Conservation (phyloP, 2,329 filamentous ascomycete species). For the Harringtonia lauricola region DNA sequence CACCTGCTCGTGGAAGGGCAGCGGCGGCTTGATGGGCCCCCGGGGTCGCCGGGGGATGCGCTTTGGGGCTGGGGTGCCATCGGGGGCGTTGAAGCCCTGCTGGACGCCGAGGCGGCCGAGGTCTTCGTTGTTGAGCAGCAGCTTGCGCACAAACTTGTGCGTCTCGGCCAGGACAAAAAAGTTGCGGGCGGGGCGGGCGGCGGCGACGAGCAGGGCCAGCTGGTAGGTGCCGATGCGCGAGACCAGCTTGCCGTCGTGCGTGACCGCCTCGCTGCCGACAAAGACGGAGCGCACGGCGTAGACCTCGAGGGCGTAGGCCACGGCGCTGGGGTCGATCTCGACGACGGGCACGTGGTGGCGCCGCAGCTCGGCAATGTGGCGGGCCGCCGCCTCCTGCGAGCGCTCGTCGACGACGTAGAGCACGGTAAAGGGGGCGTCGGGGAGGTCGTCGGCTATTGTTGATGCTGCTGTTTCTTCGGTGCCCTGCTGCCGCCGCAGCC, state of each 20-base stretch:
- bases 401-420: slow-evolving; percentile 62
- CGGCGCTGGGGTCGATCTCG: slow-evolving; percentile 63
- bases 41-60: slow-evolving; percentile 14
- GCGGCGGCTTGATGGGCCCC: slow-evolving; percentile 20
- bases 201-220: slow-evolving; percentile 70
- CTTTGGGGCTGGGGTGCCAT: slow-evolving; percentile 43
- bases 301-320: slow-evolving; percentile 61
- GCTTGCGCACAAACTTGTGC: slow-evolving; percentile 90
- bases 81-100: slow-evolving; percentile 61
- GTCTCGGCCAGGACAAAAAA: slow-evolving; percentile 92
- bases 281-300: slow-evolving; percentile 59
- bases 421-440: slow-evolving; percentile 55
- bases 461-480: too few relatives aligned
- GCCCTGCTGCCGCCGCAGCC: slow-evolving; percentile 32
- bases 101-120: slow-evolving; percentile 52
- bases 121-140: slow-evolving; percentile 72
- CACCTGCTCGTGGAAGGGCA: slow-evolving; percentile 39
- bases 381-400: slow-evolving; percentile 46
- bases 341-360: slow-evolving; percentile 71
- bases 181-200: slow-evolving; percentile 36
- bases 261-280: slow-evolving; percentile 72
- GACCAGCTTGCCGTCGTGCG: slow-evolving; percentile 89
- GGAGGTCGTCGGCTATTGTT: too few relatives aligned
- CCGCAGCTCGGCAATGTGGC: slow-evolving; percentile 61
- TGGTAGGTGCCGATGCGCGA: slow-evolving; percentile 79